Conservation (phyloP, 139 green algal species). For the Chlorella ohadii region DNA sequence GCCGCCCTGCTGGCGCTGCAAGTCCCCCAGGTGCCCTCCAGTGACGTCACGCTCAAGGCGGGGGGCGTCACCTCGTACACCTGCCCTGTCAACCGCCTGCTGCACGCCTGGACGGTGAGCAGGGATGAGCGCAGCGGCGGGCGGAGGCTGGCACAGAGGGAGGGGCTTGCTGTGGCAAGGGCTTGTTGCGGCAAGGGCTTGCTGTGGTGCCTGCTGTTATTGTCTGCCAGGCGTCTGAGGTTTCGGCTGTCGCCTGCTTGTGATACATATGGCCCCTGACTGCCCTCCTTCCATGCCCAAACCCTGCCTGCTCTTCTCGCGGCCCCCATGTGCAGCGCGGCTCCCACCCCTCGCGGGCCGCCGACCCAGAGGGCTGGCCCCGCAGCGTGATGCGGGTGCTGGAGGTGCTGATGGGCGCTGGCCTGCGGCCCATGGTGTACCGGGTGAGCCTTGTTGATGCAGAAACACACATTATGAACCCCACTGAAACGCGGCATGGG, state of each 20-base stretch:
- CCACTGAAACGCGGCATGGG: too few relatives aligned
- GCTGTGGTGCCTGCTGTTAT: neutral
- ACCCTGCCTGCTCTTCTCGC: too few relatives aligned
- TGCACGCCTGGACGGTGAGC: neutral
- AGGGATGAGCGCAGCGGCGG: neutral
- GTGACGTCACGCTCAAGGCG: neutral
- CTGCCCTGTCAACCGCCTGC: conserved; percentile 12
- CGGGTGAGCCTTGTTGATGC: neutral
- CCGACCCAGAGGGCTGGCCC: neutral
- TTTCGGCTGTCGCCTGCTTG: too few relatives aligned
- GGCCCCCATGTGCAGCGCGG: neutral
- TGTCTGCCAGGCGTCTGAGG: too few relatives aligned
- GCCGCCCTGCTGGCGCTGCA: neutral
- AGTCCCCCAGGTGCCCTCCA: neutral
- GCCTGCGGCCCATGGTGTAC: neutral
- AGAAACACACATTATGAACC: too few relatives aligned
- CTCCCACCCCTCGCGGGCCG: neutral
- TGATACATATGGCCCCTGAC: too few relatives aligned
- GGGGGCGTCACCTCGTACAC: neutral
- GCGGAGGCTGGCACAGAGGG: neutral
- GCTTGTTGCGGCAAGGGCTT: neutral
- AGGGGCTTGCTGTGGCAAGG: neutral
- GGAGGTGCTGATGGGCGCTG: neutral
- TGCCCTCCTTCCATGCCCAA: too few relatives aligned
- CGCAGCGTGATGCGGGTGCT: neutral